Percentiles rank a stretch among this genome's conserved stretches.
Conservation (phyloP, 2,329 filamentous ascomycete species). For the Epichloe typhina region DNA sequence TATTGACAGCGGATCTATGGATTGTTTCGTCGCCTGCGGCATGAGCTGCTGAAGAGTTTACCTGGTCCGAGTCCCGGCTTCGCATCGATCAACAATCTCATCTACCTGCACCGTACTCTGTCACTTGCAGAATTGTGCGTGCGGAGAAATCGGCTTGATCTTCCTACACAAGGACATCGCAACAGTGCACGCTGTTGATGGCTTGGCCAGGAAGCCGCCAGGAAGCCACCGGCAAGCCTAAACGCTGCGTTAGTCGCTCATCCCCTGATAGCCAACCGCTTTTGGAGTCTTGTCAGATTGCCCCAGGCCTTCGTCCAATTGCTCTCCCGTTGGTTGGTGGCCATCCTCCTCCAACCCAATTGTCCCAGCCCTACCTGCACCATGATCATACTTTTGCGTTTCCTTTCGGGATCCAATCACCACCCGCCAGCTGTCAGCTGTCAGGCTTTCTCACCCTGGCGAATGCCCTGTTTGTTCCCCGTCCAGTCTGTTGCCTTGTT, state of each 20-base stretch:
- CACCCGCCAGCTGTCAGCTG: constrained; percentile 5
- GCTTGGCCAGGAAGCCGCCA: neutral
- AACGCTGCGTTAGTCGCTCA: constrained; percentile 2
- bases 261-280: neutral
- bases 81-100: neutral
- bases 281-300: neutral
- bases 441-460: neutral
- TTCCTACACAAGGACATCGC: neutral
- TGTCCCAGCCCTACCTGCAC: neutral
- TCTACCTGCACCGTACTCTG: neutral
- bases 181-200: neutral
- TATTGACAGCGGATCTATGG: neutral
- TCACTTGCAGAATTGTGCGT: neutral
- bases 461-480: neutral
- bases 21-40: neutral
- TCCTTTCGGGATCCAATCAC: constrained; percentile 4
- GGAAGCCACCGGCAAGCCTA: constrained; percentile 1
- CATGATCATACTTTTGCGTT: neutral
- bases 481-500: neutral
- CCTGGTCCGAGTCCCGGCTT: neutral
- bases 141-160: neutral
- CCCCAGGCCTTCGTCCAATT: neutral
- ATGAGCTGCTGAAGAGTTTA: neutral
- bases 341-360: neutral
- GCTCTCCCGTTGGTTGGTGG: neutral